Evolutionary conservation across 225 moss, liverwort and hornwort species (phyloP).

Genomic region (Rhytidiadelphus loreus): DNA sequence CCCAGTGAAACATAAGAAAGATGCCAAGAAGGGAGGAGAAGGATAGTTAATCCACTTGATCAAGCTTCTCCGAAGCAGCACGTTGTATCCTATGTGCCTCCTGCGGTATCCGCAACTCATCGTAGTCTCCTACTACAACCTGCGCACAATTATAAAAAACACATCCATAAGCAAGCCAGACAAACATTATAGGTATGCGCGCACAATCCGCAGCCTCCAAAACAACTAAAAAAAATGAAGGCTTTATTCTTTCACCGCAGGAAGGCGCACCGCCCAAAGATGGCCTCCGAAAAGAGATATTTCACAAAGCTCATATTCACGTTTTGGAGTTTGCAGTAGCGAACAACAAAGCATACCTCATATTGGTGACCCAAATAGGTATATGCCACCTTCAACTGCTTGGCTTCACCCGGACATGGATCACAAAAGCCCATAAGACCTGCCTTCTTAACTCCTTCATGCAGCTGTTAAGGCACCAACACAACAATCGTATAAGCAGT

Average conservation of each 20-base stretch:
- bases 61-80: slow-evolving; percentile 47
- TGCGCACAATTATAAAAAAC: slow-evolving; percentile 2
- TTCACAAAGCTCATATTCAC: not conserved
- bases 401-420: slow-evolving; percentile 93
- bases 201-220: not conserved
- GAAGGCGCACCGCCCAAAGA: not conserved
- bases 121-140: slow-evolving; percentile 90
- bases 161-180: not conserved
- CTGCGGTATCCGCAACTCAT: slow-evolving; percentile 90
- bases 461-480: slow-evolving; percentile 40
- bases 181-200: not conserved
- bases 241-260: not conserved
- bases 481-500: not conserved
- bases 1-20: not conserved
- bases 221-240: not conserved
- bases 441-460: slow-evolving; percentile 91
- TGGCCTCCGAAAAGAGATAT: not conserved
- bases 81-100: slow-evolving; percentile 64
- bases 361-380: slow-evolving; percentile 58
- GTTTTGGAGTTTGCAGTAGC: not conserved
- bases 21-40: slow-evolving; percentile 4
- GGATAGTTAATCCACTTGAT: slow-evolving; percentile 74
- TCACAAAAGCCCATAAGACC: slow-evolving; percentile 99
- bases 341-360: slow-evolving; percentile 26
- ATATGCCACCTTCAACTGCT: slow-evolving; percentile 80